Percentiles rank a stretch among this genome's conserved stretches.
phyloP scores from a whole-genome alignment of 805 yeast genomes.

The Zygosaccharomyces bailii region DNA sequence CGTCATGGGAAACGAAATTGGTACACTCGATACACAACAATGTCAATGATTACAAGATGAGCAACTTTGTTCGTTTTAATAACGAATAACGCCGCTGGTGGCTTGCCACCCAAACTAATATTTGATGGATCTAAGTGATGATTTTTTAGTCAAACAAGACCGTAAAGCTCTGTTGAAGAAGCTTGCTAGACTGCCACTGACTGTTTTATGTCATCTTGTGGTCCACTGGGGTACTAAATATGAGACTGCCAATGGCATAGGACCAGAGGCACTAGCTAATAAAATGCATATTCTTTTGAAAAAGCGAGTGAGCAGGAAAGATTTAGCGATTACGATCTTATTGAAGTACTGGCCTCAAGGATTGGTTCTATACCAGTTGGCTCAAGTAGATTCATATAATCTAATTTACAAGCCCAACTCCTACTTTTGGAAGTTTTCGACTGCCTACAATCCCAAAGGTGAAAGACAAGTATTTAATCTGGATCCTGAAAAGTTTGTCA shows the following conservation, averaged over 20 bases:
- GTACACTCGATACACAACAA: neutral
- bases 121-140: slow-evolving; percentile 19
- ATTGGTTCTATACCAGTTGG: slow-evolving; percentile 47
- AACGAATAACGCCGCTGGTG: neutral
- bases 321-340: slow-evolving; percentile 17
- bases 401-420: slow-evolving; percentile 54
- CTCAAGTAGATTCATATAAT: slow-evolving; percentile 66
- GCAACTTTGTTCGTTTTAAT: too few relatives aligned
- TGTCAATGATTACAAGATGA: too few relatives aligned
- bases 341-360: slow-evolving; percentile 28
- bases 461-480: slow-evolving; percentile 35
- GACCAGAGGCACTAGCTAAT: slow-evolving; percentile 2
- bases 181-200: slow-evolving; percentile 22
- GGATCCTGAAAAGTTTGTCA: slow-evolving; percentile 51
- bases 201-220: slow-evolving; percentile 20
- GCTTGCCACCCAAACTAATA: neutral
- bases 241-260: slow-evolving; percentile 11
- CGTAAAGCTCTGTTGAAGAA: slow-evolving; percentile 17
- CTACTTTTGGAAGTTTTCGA: slow-evolving; percentile 38
- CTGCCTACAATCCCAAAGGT: slow-evolving; percentile 27
- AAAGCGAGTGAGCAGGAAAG: slow-evolving; percentile 16
- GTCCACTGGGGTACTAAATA: slow-evolving; percentile 25
- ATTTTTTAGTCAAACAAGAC: slow-evolving; percentile 20
- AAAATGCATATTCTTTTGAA: slow-evolving; percentile 14
- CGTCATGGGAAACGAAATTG: neutral